Conservation (phyloP, 2,329 filamentous ascomycete genomes). For the Diaporthe humulicola region DNA sequence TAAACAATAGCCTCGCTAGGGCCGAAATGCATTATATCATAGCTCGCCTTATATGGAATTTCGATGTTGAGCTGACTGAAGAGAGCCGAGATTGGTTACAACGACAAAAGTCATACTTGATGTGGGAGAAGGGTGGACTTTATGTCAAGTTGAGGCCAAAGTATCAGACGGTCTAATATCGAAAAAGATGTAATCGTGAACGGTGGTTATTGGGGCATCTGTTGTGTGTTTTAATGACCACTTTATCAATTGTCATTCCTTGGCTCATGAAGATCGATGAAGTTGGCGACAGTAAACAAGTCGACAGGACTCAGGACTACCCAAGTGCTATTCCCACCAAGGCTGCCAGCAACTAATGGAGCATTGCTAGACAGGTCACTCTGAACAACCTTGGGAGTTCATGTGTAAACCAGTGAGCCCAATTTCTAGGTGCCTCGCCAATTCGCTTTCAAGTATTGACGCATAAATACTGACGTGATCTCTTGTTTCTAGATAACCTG, state of each 20-base stretch:
- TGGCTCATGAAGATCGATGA: background rate
- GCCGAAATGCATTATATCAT: slow-evolving; percentile 63
- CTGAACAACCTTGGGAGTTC: too few species aligned
- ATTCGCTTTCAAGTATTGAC: background rate
- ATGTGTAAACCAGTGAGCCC: background rate
- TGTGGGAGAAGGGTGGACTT: slow-evolving; percentile 28
- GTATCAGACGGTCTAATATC: background rate
- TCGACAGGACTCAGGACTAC: background rate
- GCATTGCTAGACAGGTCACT: too few species aligned
- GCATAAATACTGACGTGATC: background rate
- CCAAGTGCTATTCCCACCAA: background rate
- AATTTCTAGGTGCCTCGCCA: background rate
- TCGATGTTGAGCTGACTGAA: slow-evolving; percentile 55
- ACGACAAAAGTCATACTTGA: slow-evolving; percentile 18
- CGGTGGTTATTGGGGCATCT: background rate
- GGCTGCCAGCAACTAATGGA: background rate
- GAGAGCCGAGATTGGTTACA: slow-evolving; percentile 27
- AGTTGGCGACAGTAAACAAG: background rate
- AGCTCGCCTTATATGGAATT: slow-evolving; percentile 59
- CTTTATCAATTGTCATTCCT: background rate
- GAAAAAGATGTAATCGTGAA: background rate
- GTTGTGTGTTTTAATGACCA: background rate
- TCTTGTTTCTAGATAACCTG: background rate
- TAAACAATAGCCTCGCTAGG: slow-evolving; percentile 56
- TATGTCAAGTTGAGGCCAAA: slow-evolving; percentile 10